These are phyloP conservation scores for Nicotiana sylvestris DNA, from an alignment of 257 asterid species.

Conservation along the genomic window DNA sequence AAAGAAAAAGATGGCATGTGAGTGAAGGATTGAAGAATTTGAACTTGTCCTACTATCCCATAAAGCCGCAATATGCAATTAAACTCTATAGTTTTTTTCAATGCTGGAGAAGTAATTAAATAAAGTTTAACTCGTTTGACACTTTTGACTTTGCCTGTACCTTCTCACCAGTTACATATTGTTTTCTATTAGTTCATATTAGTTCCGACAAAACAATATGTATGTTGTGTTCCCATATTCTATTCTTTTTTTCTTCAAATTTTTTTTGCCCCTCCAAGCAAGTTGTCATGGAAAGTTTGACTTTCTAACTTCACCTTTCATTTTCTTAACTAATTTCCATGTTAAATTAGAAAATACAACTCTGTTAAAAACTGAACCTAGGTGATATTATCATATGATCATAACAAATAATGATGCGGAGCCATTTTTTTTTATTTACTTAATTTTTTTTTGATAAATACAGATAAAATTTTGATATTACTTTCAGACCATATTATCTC, in stretches of 20 bases:
- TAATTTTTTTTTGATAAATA: too few relatives aligned
- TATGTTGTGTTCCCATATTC: not conserved
- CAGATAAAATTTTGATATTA: too few relatives aligned
- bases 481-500: too few relatives aligned
- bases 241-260: not conserved
- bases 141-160: not conserved
- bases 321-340: not conserved
- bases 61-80: slow-evolving; percentile 8
- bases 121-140: slow-evolving; percentile 5
- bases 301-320: not conserved
- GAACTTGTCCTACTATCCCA: not conserved
- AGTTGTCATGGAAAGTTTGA: not conserved
- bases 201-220: not conserved
- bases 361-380: not conserved
- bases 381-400: not conserved
- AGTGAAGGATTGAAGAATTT: not conserved
- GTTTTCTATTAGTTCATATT: not conserved
- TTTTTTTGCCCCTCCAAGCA: not conserved
- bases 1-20: not conserved
- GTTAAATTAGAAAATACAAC: not conserved
- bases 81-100: not conserved
- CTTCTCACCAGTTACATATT: not conserved
- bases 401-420: not conserved
- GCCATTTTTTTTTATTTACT: not conserved
- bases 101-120: not conserved